Evolutionary conservation across 352 stramenopile genomes (phyloP).

Genomic region (Globisporangium paddicum): DNA sequence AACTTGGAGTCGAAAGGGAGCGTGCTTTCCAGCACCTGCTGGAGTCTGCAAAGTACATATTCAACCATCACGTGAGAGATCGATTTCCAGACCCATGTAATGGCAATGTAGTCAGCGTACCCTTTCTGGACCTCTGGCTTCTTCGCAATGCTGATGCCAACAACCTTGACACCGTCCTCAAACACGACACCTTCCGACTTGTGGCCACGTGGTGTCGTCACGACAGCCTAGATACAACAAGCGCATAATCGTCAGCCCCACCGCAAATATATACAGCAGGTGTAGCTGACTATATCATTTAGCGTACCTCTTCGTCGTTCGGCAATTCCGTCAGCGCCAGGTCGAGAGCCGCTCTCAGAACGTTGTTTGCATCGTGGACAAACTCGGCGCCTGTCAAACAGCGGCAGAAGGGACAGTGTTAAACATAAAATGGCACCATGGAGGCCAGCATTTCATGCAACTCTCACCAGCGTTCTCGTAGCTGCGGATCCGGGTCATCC

Average conservation of each 20-base stretch:
- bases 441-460: neutral
- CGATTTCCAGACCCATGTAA: neutral
- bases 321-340: constrained; percentile 73
- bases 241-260: no score
- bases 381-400: constrained; percentile 43
- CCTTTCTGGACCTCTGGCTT: constrained; percentile 46
- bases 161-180: constrained; percentile 77
- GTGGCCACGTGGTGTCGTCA: constrained; percentile 71
- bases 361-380: constrained; percentile 63
- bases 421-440: neutral
- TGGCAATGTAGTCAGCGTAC: constrained; percentile 12
- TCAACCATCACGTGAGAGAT: neutral
- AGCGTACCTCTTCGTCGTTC: constrained; percentile 74
- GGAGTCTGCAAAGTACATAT: constrained; percentile 22
- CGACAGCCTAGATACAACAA: no score
- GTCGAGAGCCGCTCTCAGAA: constrained; percentile 65
- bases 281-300: no score
- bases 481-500: constrained; percentile 76
- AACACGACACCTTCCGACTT: constrained; percentile 68
- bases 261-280: neutral
- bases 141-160: constrained; percentile 51
- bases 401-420: neutral
- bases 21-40: constrained; percentile 43
- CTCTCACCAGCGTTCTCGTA: constrained; percentile 53
- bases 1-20: constrained; percentile 66